phyloP scores from a whole-genome alignment of 805 yeast species.

The Pichia pseudocactophila region DNA sequence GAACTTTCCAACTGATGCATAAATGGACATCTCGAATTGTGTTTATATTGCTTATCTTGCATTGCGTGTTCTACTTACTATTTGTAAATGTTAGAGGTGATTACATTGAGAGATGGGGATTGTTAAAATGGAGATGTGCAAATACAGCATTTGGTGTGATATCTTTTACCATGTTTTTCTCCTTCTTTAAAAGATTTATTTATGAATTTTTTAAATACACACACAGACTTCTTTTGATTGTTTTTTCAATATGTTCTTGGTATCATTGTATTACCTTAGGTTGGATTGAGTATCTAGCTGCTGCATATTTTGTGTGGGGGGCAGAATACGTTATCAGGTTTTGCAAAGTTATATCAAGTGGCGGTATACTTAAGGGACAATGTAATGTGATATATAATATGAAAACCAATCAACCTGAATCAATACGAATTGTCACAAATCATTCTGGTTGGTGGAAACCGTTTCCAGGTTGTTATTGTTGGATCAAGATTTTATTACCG shows the following conservation, averaged over 20 bases:
- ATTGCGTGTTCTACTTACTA: conserved; percentile 31
- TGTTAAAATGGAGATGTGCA: conserved; percentile 38
- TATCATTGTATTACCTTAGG: conserved; percentile 39
- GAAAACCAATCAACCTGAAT: conserved; percentile 22
- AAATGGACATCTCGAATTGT: conserved; percentile 35
- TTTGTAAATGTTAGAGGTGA: conserved; percentile 30
- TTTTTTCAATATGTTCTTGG: conserved; percentile 38
- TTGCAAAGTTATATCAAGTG: conserved; percentile 47
- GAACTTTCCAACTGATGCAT: conserved; percentile 30
- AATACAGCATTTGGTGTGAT: conserved; percentile 27
- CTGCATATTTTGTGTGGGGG: conserved; percentile 59
- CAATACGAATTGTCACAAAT: conserved; percentile 41
- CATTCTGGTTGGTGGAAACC: conserved; percentile 47
- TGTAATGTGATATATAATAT: conserved; percentile 26
- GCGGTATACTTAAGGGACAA: conserved; percentile 46
- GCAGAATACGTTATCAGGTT: conserved; percentile 55
- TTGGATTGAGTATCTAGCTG: conserved; percentile 44
- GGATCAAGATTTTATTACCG: conserved; percentile 39
- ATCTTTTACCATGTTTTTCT: conserved; percentile 22
- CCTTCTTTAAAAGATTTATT: conserved; percentile 28
- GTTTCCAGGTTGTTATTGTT: conserved; percentile 56
- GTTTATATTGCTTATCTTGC: conserved; percentile 30
- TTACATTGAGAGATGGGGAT: conserved; percentile 29
- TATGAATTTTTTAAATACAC: conserved; percentile 39
- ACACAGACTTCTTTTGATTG: conserved; percentile 34